A percentile compares a stretch with the other conserved stretches of the same genome.
These are phyloP conservation scores for Xylaria polymorpha DNA, from an alignment of 2,329 filamentous ascomycete species.

Conservation along the genomic window DNA sequence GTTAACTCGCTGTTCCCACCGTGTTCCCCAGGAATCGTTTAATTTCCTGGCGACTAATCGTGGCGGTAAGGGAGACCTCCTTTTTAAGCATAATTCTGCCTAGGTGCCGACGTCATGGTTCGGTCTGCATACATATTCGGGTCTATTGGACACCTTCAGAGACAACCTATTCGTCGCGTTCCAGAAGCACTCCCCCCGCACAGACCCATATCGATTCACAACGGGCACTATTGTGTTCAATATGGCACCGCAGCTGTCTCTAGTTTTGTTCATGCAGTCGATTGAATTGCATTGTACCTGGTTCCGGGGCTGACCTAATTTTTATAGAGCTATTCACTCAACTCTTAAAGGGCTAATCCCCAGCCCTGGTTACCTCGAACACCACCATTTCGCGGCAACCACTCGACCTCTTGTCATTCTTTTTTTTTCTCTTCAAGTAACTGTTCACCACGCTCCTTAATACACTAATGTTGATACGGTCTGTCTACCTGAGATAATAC, in stretches of 20 bases:
- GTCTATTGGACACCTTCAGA: slow-evolving; percentile 45
- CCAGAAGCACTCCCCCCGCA: slow-evolving; percentile 45
- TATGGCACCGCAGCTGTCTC: slow-evolving; percentile 45
- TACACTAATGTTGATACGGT: slow-evolving; percentile 65
- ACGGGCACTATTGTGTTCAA: slow-evolving; percentile 42
- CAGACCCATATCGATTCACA: slow-evolving; percentile 44
- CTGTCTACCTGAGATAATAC: slow-evolving; percentile 57
- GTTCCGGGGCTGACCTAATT: slow-evolving; percentile 45
- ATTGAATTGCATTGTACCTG: slow-evolving; percentile 39
- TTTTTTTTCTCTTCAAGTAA: slow-evolving; percentile 57
- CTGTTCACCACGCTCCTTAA: slow-evolving; percentile 69
- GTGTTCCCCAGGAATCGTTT: slow-evolving; percentile 60
- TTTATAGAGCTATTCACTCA: slow-evolving; percentile 50
- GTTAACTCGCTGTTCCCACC: slow-evolving; percentile 73
- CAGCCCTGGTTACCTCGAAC: slow-evolving; percentile 53
- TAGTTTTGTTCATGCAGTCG: slow-evolving; percentile 39
- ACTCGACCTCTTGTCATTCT: slow-evolving; percentile 67
- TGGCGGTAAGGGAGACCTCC: slow-evolving; percentile 63
- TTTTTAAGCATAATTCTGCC: slow-evolving; percentile 43
- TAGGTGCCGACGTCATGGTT: slow-evolving; percentile 40
- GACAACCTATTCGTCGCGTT: slow-evolving; percentile 43
- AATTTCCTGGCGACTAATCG: slow-evolving; percentile 61
- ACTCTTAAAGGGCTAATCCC: slow-evolving; percentile 61
- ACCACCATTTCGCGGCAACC: slow-evolving; percentile 58
- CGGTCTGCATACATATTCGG: slow-evolving; percentile 34